Evolutionary conservation across 2,329 filamentous ascomycete genomes (phyloP), one percentile per base, ranked within the genome.

Genomic region (Talaromyces sp.): DNA sequence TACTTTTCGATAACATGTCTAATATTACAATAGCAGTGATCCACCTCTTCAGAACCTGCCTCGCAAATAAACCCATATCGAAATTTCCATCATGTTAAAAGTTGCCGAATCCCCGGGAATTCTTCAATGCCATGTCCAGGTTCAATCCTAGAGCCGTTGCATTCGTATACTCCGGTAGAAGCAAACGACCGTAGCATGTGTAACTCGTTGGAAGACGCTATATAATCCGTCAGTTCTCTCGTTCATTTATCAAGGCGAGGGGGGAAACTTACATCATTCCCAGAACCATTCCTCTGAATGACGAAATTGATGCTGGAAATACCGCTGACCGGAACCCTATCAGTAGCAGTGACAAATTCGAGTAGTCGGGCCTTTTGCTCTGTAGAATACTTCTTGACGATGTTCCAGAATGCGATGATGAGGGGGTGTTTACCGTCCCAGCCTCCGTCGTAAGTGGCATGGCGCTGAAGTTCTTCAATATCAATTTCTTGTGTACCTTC

Each of bases 311-410:
- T 81, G 70, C 90, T 92, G 68, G 86, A 85, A 73, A 93, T 87
- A 2, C 95, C 95, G 22, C 91, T 93, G 0, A 97, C 91, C 0
- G 95, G 95, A 1, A 98, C 86, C 2, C 95, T 86, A 73, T 97
- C 93, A 71, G 89, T 94, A 0, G 94, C 94, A 14, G 95, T 99
- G 35, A 99, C 93, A 73, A 99, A 99, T 75, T 97, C 93, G 37
- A 99, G 83, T 39, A 99, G 80, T 71, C 87, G 87, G 61, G 88
- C 86, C 77, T 90, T 90, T 82, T 93, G 90, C 52, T 85, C 82
- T 16, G 89, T 83, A 10, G 78, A 70, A 63, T 79, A 82, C 16
- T 84, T 73, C 86, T 95, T 41, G 75, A 97, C 90, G 8, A 97
- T 85, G 13, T 83, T 83, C 95, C 95, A 99, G 75, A 99, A 98